Base-by-base conservation (phyloP, 2,329 filamentous ascomycete genomes). In the Cercospora sesami region DNA sequence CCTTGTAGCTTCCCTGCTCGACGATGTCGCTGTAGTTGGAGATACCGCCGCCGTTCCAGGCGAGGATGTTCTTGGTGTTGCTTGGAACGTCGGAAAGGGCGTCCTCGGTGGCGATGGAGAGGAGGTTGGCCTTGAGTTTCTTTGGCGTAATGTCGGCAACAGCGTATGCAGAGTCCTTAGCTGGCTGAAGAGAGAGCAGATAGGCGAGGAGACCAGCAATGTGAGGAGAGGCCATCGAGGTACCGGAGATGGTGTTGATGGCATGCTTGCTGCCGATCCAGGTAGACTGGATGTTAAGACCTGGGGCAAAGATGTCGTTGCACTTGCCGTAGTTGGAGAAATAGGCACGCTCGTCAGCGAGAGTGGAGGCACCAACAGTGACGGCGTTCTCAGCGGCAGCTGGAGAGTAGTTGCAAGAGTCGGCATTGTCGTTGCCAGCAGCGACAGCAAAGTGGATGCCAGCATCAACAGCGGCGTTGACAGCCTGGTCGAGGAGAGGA, bases 271-370 rank as follows among this genome's bases (percentile, higher is more conserved):
- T 94, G 80, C 96, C 95, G 77, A 96, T 97, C 95, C 95, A 99
- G 81, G 95, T 98, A 73, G 95, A 99, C 77, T 92, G 88, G 77
- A 99, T 97, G 90, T 93, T 97, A 78, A 97, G 87, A 68, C 71
- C 71, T 69, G 95, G 95, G 72, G 94, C 95, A 78, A 99, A 99
- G 86, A 99, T 97, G 83, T 99, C 95, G 81, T 94, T 97, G 88
- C 95, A 99, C 87, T 94, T 95, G 82, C 95, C 95, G 82, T 90
- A 98, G 91, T 99, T 99, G 89, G 96, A 99, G 90, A 99, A 99
- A 89, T 98, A 99, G 73, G 95, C 95, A 83, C 95, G 94, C 86
- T 93, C 92, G 80, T 99, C 95, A 78, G 91, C 89, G 69, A 99
- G 88, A 75, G 92, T 95, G 57, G 93, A 96, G 74, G 95, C 95